A percentile compares a stretch with the other conserved stretches of the same genome.
Evolutionary conservation across 208 protist genomes (phyloP).

Genomic region (Crithidia fasciculata): DNA sequence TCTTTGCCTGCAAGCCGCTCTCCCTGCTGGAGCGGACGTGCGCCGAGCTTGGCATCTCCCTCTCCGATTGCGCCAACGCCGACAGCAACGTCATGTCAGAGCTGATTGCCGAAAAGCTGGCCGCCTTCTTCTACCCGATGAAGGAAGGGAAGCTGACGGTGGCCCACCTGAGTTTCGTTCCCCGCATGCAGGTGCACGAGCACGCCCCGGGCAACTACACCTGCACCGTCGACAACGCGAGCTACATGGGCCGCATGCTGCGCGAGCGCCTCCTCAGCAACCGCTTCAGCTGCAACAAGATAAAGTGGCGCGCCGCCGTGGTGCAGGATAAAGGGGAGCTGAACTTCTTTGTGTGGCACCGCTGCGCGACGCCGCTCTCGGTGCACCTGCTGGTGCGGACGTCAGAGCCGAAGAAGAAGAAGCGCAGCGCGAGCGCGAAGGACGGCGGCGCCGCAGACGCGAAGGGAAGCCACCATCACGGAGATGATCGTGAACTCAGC

Average conservation of each 20-base stretch:
- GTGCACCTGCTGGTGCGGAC: conserved; percentile 62
- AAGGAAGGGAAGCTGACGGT: conserved; percentile 36
- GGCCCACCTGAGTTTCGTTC: conserved; percentile 62
- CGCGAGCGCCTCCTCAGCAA: conserved; percentile 72
- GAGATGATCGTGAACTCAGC: conserved; percentile 17
- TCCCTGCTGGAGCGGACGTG: conserved; percentile 41
- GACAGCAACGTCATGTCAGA: conserved; percentile 61
- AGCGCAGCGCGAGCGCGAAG: conserved; percentile 37
- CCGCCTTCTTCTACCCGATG: conserved; percentile 58
- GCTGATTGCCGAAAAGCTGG: conserved; percentile 68
- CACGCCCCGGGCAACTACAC: conserved; percentile 78
- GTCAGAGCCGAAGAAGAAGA: conserved; percentile 80
- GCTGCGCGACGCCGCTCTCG: conserved; percentile 44
- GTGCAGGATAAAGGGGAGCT: conserved; percentile 44
- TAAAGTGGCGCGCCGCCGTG: conserved; percentile 71
- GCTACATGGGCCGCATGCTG: conserved; percentile 55
- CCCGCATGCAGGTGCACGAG: conserved; percentile 83
- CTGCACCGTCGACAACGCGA: conserved; percentile 80
- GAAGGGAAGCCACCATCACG: conserved; percentile 6
- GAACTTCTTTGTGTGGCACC: conserved; percentile 75
- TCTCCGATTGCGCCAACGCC: conserved; percentile 45
- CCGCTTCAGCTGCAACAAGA: conserved; percentile 81
- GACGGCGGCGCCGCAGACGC: conserved; percentile 2
- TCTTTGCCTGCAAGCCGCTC: conserved; percentile 55
- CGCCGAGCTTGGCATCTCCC: conserved; percentile 63